Evolutionary conservation across 2,329 filamentous ascomycete genomes (phyloP), one percentile per base, ranked within the genome.

Genomic region (Ophiostoma ips): DNA sequence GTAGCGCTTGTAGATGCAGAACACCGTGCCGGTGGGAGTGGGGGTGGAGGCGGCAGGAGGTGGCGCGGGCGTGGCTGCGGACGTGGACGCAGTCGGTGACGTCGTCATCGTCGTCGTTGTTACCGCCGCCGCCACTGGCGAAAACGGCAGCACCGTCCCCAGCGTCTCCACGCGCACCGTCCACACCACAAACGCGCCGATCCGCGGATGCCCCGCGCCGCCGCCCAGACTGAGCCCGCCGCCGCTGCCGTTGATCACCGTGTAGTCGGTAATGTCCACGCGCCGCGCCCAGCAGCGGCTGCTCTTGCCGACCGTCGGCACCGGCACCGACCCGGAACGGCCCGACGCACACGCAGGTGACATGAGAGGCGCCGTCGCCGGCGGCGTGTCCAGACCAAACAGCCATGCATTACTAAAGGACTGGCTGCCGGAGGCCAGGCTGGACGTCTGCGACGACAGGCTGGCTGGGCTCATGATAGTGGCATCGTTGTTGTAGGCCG

Each of bases 131-230:
- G 24, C 24, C 24, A 8, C 24, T 28, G 24, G 24, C 15, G 44
- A n/a, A 8, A 35, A 40, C 35, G n/a, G 43, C 15, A 36, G 28
- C 19, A 15, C 35, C 35, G 31, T 16, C 63, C 89, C 87, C 47
- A 96, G 69, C 3, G 88, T 95, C 63, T 92, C 81, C 41, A 98
- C 86, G 45, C 75, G 79, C 60, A 92, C 88, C 62, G 87, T 92
- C 86, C 87, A 98, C 8, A 95, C 88, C 1, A 95, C 87, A 68
- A 96, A 98, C 2, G 89, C 85, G n/a, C 90, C 90, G 28, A 79
- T 72, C 56, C 71, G 44, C 10, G 51, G 48, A n/a, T 50, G 48
- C 21, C 16, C 28, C 15, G 11, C 63, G 55, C 73, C 71, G 45
- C 75, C 19, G 21, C 31, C 15, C 21, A 16, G 5, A 18, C 41